These are phyloP conservation scores for Fusarium buxicola DNA, from an alignment of 2,329 filamentous ascomycete species.

Conservation along the genomic window DNA sequence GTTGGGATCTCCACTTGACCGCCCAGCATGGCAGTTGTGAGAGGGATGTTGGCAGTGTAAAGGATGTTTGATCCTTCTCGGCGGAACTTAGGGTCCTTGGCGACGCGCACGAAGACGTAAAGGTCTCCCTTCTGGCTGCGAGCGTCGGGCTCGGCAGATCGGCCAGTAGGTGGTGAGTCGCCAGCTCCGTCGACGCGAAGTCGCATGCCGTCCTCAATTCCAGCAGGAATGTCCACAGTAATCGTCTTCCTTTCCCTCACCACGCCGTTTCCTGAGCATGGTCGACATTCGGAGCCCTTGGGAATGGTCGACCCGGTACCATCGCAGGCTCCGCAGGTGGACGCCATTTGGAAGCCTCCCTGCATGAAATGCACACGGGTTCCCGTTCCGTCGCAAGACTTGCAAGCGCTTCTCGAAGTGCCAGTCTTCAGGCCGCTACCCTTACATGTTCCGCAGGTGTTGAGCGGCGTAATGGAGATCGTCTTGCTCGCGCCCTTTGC, in stretches of 20 bases:
- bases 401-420: slow-evolving; percentile 77
- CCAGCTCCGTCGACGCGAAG: slow-evolving; percentile 87
- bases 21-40: slow-evolving; percentile 92
- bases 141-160: slow-evolving; percentile 70
- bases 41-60: slow-evolving; percentile 89
- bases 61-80: slow-evolving; percentile 89
- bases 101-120: slow-evolving; percentile 89
- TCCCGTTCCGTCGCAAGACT: slow-evolving; percentile 86
- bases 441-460: slow-evolving; percentile 82
- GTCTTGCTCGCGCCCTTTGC: slow-evolving; percentile 91
- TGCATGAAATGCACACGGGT: slow-evolving; percentile 89
- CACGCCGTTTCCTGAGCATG: slow-evolving; percentile 86
- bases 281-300: slow-evolving; percentile 81
- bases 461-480: slow-evolving; percentile 85
- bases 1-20: slow-evolving; percentile 92
- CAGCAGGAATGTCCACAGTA: slow-evolving; percentile 90
- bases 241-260: slow-evolving; percentile 85
- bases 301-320: slow-evolving; percentile 83
- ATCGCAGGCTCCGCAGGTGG: slow-evolving; percentile 84
- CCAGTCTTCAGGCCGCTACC: slow-evolving; percentile 89
- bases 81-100: slow-evolving; percentile 90
- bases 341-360: slow-evolving; percentile 95
- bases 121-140: slow-evolving; percentile 85
- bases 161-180: slow-evolving; percentile 84
- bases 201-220: slow-evolving; percentile 97